Percentiles rank a stretch among this genome's conserved stretches.
phyloP scores from a whole-genome alignment of 2,329 filamentous ascomycete species.

The Phoma herbarum region DNA sequence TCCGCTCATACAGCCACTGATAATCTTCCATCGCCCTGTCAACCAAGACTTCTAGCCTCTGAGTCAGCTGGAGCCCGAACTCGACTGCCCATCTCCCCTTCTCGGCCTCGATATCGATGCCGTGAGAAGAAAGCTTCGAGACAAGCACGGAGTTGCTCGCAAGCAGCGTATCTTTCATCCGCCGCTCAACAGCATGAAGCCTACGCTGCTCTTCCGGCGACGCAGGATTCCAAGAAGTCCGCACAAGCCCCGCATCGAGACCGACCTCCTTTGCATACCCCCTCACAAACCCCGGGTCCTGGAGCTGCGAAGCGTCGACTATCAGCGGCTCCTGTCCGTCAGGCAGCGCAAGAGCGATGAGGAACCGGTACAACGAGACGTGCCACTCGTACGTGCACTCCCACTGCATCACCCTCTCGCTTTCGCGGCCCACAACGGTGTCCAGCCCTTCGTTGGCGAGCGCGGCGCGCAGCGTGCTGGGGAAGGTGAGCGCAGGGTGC shows the following conservation, averaged over 20 bases:
- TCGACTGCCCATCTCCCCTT: slow-evolving; percentile 27
- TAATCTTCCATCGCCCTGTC: neutral
- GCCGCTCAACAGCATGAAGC: slow-evolving; percentile 13
- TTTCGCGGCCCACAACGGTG: neutral
- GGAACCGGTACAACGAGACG: neutral
- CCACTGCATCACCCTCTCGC: neutral
- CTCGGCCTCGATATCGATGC: slow-evolving; percentile 18
- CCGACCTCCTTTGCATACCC: neutral
- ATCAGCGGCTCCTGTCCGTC: neutral
- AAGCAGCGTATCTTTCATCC: slow-evolving; percentile 35
- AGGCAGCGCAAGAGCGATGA: neutral
- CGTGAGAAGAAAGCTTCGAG: slow-evolving; percentile 17
- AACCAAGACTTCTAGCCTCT: slow-evolving; percentile 24
- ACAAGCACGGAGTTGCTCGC: slow-evolving; percentile 26
- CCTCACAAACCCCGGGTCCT: neutral
- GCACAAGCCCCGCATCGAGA: neutral
- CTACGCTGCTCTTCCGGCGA: neutral
- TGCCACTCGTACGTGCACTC: neutral
- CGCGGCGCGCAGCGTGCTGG: neutral
- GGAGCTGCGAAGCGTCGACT: neutral
- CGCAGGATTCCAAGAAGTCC: neutral
- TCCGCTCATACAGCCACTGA: slow-evolving; percentile 19
- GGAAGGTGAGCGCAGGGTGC: neutral
- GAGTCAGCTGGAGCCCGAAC: slow-evolving; percentile 29
- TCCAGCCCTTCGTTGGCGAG: neutral